Base-by-base conservation (phyloP, 2,329 filamentous ascomycete genomes). In the Fusarium miscanthi region DNA sequence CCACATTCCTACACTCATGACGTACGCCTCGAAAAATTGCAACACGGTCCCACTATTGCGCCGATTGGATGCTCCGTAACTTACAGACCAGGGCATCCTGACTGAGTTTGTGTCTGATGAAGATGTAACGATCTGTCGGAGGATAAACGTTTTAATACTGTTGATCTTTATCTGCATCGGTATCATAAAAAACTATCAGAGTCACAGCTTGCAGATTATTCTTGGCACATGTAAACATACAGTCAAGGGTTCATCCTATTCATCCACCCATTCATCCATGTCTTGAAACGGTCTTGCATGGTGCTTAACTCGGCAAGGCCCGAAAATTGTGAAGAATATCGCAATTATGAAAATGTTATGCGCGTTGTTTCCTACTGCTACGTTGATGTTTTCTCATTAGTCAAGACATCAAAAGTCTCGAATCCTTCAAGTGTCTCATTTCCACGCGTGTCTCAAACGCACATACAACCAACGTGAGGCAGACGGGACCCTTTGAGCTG, bases 1-100 rank as follows among this genome's bases (percentile, higher is more conserved):
- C 69, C 69, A 73, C 69, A 72, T 69, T 65, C 59, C 43, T 25
- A 48, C 45, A 35, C 52, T 41, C 40, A 73, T 73, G 70, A 73
- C 70, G 70, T 71, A 70, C 48, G 37, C 70, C 30, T 46, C 40
- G 53, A 52, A 64, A 67, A 63, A 62, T 30, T 57, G 51, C 64
- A 52, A 37, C 37, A 56, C 16, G 37, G 56, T 61, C 65, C 56
- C 66, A 73, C 69, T 42, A 53, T 58, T 54, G 31, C 70, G 56
- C 69, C 70, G 70, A 72, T 72, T 72, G 58, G 58, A 60, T 56
- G 31, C 14, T 8, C 41, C 53, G 53, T 57, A 57, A 48, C 53
- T 25, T 13, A 17, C 19, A 30, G 23, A 23, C 33, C 49, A 53
- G 49, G 33, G 31, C 17, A 33, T 45, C 40, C n/a, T 57, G 14